These are phyloP conservation scores for Tulasnella sp. DNA, from an alignment of 768 basidiomycete species.

Conservation along the genomic window DNA sequence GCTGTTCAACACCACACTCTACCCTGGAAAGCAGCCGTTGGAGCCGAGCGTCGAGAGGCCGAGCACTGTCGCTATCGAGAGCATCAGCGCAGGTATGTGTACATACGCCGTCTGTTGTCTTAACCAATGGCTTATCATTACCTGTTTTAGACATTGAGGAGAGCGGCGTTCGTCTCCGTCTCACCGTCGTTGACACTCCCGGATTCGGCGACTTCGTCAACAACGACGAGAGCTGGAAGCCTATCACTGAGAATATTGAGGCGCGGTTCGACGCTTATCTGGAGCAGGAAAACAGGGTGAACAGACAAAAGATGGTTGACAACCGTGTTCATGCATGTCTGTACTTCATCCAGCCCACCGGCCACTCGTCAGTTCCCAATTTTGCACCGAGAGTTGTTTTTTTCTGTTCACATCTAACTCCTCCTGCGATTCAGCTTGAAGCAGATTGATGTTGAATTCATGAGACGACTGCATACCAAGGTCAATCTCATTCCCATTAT, in stretches of 20 bases:
- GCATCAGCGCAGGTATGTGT: slow-evolving; percentile 85
- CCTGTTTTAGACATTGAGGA: slow-evolving; percentile 86
- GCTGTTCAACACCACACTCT: slow-evolving; percentile 92
- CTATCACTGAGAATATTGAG: slow-evolving; percentile 96
- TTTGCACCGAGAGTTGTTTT: neutral
- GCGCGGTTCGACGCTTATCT: slow-evolving; percentile 94
- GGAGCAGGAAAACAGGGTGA: slow-evolving; percentile 98
- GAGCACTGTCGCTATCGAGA: slow-evolving; percentile 95
- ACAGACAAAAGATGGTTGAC: slow-evolving; percentile 85
- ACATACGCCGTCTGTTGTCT: neutral
- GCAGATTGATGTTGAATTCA: slow-evolving; percentile 97
- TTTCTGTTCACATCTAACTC: neutral
- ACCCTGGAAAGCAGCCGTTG: slow-evolving; percentile 75
- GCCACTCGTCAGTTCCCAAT: slow-evolving; percentile 68
- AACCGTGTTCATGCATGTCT: slow-evolving; percentile 98
- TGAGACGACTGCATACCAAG: slow-evolving; percentile 92
- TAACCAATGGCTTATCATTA: neutral
- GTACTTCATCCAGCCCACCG: slow-evolving; percentile 98
- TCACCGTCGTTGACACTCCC: slow-evolving; percentile 99
- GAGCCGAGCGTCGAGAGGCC: slow-evolving; percentile 78
- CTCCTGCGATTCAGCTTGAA: slow-evolving; percentile 55
- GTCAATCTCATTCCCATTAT: slow-evolving; percentile 99
- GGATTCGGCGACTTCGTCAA: slow-evolving; percentile 99
- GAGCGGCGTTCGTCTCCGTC: slow-evolving; percentile 87
- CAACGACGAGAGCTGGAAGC: slow-evolving; percentile 99